Evolutionary conservation across 208 protist genomes (phyloP), one percentile per base, ranked within the genome.

Genomic region (Trypanosoma avium): DNA sequence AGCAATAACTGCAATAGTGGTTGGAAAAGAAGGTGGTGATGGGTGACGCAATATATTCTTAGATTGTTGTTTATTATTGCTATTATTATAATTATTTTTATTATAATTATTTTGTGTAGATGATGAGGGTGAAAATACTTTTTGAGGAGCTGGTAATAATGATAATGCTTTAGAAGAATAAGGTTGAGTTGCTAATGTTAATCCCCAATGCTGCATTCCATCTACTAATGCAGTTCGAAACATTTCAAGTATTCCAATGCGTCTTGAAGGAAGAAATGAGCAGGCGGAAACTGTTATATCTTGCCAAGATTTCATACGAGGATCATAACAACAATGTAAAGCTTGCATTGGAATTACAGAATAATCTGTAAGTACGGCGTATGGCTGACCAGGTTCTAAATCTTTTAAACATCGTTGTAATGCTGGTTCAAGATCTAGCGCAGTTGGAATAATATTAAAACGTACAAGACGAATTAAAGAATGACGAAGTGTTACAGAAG

Each of bases 301-400:
- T 57, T 93, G 84, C 91, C 91, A 94, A 13, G 61, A 54, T 27
- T 64, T 48, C 78, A 91, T 88, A 32, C 70, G 65, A 0, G 88
- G 82, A 52, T 97, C 91, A 57, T 81, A 92, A 75, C 86, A 94
- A 76, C 91, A 93, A 72, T 97, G 91, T 3, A 97, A 71, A 6
- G 84, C 77, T 71, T 97, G 91, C 53, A 97, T 72, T 0, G 91
- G 91, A 15, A 88, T 32, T 0, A 87, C 38, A 42, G 66, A 74
- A 67, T 82, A 52, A 38, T 97, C 84, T 0, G 22, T 27, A 9
- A 94, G 67, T 32, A 94, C 61, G 3, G 91, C 91, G 42, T 74
- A 88, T 5, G 91, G 91, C 75, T 97, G 91, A 15, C 64, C 50
- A 0, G 79, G 47, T 45, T 94, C 90, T 3, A 96, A 60, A 10